Conservation (phyloP, 345 rosid genomes). For the Pistacia vera region DNA sequence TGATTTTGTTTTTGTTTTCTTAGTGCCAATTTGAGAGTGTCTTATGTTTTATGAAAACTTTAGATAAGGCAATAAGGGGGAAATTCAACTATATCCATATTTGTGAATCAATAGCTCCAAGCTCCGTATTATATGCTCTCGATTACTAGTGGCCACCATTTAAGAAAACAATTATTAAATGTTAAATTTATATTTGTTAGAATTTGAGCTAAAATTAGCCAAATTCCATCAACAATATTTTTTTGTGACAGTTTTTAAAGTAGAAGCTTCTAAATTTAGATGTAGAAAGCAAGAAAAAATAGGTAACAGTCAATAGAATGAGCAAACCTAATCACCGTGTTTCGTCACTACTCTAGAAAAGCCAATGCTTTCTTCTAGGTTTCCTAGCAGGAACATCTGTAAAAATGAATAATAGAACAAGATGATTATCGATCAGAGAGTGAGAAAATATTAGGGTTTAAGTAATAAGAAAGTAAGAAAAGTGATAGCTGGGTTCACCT, state of each 20-base stretch:
- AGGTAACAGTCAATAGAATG: background rate
- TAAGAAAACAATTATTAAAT: too few species aligned
- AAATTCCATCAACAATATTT: too few species aligned
- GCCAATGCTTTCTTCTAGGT: conserved; percentile 75
- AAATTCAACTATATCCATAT: too few species aligned
- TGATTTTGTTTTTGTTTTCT: too few species aligned
- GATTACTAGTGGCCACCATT: too few species aligned
- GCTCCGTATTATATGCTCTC: too few species aligned
- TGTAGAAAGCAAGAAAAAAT: background rate
- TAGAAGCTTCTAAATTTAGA: background rate
- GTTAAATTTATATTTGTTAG: too few species aligned
- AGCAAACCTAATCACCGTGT: background rate
- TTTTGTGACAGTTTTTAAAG: background rate
- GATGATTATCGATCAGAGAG: conserved; percentile 5
- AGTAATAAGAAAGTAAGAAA: background rate
- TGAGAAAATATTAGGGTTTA: background rate
- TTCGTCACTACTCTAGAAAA: conserved; percentile 42
- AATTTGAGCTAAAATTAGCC: too few species aligned
- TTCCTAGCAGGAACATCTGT: conserved; percentile 82
- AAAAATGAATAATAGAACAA: conserved; percentile 7
- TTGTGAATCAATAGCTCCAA: too few species aligned
- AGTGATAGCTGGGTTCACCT: conserved; percentile 43
- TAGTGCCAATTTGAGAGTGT: background rate
- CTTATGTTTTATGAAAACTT: too few species aligned
- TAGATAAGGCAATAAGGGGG: too few species aligned